Percentiles rank a stretch among this genome's conserved stretches.
phyloP scores from a whole-genome alignment of 169 alveolate species.

The Cyclospora cayetanensis region DNA sequence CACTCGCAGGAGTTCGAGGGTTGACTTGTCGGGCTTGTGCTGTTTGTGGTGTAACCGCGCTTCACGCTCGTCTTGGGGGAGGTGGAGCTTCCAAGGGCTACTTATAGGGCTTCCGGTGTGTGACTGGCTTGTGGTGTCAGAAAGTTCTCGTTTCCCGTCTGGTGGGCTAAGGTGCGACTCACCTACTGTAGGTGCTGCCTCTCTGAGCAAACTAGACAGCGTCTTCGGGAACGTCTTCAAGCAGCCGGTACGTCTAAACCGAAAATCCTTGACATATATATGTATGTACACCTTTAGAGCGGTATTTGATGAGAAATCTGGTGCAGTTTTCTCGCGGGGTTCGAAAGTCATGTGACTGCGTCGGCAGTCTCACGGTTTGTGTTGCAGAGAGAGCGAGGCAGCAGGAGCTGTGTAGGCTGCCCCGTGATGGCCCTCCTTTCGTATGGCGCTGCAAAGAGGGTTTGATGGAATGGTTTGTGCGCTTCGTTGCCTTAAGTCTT shows the following conservation, averaged over 20 bases:
- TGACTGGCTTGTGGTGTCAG: too few relatives aligned
- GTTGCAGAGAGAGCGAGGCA: constrained; percentile 10
- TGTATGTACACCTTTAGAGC: background rate
- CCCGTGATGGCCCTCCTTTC: background rate
- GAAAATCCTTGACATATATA: background rate
- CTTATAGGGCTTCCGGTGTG: too few relatives aligned
- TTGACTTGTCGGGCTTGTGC: background rate
- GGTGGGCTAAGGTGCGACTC: constrained; percentile 35
- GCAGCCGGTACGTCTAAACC: background rate
- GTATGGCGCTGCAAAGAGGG: background rate
- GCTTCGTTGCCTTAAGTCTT: background rate
- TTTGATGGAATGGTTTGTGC: constrained; percentile 6
- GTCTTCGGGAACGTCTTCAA: background rate
- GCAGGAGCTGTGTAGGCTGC: constrained; percentile 4
- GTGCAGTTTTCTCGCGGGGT: background rate
- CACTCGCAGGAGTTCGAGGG: too few relatives aligned
- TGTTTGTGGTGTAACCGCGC: background rate
- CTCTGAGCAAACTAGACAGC: background rate
- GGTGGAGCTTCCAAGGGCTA: background rate
- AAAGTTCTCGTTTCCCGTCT: background rate
- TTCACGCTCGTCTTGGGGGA: background rate
- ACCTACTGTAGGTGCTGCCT: background rate
- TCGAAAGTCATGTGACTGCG: background rate
- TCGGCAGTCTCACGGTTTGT: background rate
- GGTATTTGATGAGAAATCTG: background rate